Conservation (phyloP, 1,284 basidiomycete species). For the Sporisorium graminicola region DNA sequence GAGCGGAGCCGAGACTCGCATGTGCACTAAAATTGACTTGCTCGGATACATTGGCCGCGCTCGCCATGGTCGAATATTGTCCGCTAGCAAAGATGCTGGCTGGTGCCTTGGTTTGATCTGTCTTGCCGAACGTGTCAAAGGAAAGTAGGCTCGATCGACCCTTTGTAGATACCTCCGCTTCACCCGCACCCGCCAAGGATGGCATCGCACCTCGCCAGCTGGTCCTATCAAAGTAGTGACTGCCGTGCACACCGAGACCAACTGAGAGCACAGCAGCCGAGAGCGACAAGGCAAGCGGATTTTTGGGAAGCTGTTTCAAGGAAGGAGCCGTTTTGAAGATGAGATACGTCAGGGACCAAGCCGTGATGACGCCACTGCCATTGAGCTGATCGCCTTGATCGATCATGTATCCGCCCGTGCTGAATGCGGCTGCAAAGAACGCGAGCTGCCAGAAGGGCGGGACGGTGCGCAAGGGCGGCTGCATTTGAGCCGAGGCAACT, state of each 20-base stretch:
- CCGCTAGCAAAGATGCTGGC: slow-evolving; percentile 31
- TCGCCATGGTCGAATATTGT: background rate
- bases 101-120: background rate
- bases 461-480: slow-evolving; percentile 29
- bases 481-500: slow-evolving; percentile 12
- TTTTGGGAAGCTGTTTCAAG: slow-evolving; percentile 28
- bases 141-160: slow-evolving; percentile 13
- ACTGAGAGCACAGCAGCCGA: slow-evolving; percentile 33
- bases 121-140: slow-evolving; percentile 26
- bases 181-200: slow-evolving; percentile 13
- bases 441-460: slow-evolving; percentile 65
- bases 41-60: background rate
- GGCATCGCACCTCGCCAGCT: slow-evolving; percentile 63
- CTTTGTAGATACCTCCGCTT: background rate
- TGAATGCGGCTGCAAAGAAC: slow-evolving; percentile 59
- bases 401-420: slow-evolving; percentile 65
- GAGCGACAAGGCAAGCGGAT: slow-evolving; percentile 42
- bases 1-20: background rate
- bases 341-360: slow-evolving; percentile 65
- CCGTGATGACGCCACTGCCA: slow-evolving; percentile 59
- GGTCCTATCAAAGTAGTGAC: slow-evolving; percentile 62
- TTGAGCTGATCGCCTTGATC: slow-evolving; percentile 60
- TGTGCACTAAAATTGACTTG: background rate
- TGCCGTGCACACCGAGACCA: slow-evolving; percentile 58
- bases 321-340: slow-evolving; percentile 55